Evolutionary conservation across 2,329 filamentous ascomycete species (phyloP).

Genomic region (Pyricularia grisea): DNA sequence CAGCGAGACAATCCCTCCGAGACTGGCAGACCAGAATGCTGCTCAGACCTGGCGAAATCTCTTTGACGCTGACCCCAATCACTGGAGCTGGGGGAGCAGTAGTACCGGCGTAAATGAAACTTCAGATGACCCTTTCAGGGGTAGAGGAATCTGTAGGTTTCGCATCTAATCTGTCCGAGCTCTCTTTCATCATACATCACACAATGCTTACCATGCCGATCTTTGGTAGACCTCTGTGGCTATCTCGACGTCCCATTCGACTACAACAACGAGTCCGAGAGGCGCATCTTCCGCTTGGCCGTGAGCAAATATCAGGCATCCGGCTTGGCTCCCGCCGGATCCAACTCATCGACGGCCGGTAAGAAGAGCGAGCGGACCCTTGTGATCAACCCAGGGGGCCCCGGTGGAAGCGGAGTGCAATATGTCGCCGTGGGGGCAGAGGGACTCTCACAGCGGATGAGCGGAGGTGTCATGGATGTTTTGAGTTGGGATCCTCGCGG

Average conservation of each 20-base stretch:
- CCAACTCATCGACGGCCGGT: conserved; percentile 12
- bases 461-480: conserved; percentile 33
- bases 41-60: conserved; percentile 27
- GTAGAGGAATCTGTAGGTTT: conserved; percentile 28
- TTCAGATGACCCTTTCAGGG: conserved; percentile 21
- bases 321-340: conserved; percentile 24
- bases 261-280: conserved; percentile 33
- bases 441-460: conserved; percentile 27
- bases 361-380: conserved; percentile 35
- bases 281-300: conserved; percentile 34
- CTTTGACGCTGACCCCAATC: conserved; percentile 25
- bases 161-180: not conserved
- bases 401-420: conserved; percentile 32
- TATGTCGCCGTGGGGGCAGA: conserved; percentile 29
- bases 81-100: conserved; percentile 35
- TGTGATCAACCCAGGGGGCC: conserved; percentile 40
- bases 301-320: conserved; percentile 39
- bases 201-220: not conserved
- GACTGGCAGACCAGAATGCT: conserved; percentile 27
- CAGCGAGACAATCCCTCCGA: conserved; percentile 26
- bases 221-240: conserved; percentile 25
- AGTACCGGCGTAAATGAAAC: conserved; percentile 5
- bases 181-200: not conserved
- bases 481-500: conserved; percentile 47
- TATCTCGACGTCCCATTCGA: conserved; percentile 39